Evolutionary conservation across 495 filamentous ascomycete species (phyloP).

Genomic region (Penicillium egyptiacum): DNA sequence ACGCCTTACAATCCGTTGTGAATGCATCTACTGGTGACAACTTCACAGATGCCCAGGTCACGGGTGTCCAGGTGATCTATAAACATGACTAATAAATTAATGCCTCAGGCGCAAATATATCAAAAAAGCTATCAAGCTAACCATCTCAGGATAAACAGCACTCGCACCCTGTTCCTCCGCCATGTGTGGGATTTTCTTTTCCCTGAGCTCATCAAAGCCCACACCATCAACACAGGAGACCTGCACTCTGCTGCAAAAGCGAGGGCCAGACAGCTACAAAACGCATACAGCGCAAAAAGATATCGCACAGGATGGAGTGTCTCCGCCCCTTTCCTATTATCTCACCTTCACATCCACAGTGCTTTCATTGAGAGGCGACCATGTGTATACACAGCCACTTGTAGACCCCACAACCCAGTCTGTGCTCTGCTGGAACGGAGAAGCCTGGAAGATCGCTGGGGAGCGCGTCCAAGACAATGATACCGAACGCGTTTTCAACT

Average conservation of each 20-base stretch:
- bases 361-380: conserved; percentile 75
- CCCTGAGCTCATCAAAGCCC: conserved; percentile 39
- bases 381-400: conserved; percentile 72
- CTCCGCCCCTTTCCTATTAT: conserved; percentile 32
- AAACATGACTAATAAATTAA: conserved; percentile 16
- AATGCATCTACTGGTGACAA: neutral
- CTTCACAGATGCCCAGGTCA: neutral
- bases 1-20: neutral
- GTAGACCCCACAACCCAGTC: conserved; percentile 59
- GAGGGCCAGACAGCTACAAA: conserved; percentile 58
- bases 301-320: conserved; percentile 20
- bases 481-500: conserved; percentile 65
- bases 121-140: conserved; percentile 9
- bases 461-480: conserved; percentile 67
- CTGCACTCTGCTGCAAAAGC: conserved; percentile 42
- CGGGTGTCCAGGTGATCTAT: neutral
- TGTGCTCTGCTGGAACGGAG: conserved; percentile 96
- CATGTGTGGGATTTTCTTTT: conserved; percentile 70
- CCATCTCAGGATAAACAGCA: conserved; percentile 7
- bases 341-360: conserved; percentile 80
- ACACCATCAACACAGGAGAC: conserved; percentile 43
- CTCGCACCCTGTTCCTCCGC: conserved; percentile 12
- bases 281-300: conserved; percentile 32
- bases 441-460: conserved; percentile 78
- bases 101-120: conserved; percentile 21